A percentile compares a stretch with the other conserved stretches of the same genome.
phyloP scores from a whole-genome alignment of 2,329 filamentous ascomycete genomes.

The Sporothrix humicola region DNA sequence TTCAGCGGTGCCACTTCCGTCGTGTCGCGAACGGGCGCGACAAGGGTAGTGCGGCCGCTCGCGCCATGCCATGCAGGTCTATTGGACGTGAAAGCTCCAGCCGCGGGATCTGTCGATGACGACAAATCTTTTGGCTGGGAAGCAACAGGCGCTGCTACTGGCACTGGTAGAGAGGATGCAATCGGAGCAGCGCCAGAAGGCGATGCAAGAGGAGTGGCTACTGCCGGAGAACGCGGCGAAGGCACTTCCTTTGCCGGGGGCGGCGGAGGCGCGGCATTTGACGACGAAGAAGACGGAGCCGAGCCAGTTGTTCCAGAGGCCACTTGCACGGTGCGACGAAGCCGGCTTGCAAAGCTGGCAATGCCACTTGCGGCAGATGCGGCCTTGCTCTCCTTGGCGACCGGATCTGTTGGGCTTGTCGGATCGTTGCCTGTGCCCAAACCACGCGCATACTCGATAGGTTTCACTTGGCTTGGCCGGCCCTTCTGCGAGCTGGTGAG shows the following conservation, averaged over 20 bases:
- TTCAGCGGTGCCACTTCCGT: conserved; percentile 61
- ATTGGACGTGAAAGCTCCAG: conserved; percentile 46
- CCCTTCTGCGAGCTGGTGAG: conserved; percentile 63
- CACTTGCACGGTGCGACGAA: conserved; percentile 49
- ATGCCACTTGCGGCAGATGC: conserved; percentile 41
- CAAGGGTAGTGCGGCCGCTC: conserved; percentile 69
- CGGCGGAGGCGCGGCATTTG: not conserved
- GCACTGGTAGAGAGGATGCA: not conserved
- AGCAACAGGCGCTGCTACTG: not conserved
- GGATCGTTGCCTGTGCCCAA: conserved; percentile 41
- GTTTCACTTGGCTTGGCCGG: conserved; percentile 61
- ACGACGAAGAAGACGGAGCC: not conserved
- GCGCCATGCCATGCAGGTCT: conserved; percentile 73
- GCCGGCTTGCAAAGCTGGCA: conserved; percentile 53
- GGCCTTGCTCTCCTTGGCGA: not conserved
- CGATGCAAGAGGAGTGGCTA: not conserved
- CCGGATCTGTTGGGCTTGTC: conserved; percentile 22
- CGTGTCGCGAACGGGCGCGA: conserved; percentile 68
- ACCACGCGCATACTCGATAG: conserved; percentile 55
- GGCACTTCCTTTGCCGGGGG: not conserved
- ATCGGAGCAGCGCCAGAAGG: not conserved
- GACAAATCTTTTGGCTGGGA: conserved; percentile 21
- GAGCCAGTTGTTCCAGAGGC: conserved; percentile 41
- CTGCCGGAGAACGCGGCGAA: not conserved
- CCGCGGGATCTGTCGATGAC: conserved; percentile 44